A percentile compares a stretch with the other conserved stretches of the same genome.
These are phyloP conservation scores for Vaccinium corymbosum DNA, from an alignment of 148 eudicot genomes.

Conservation along the genomic window DNA sequence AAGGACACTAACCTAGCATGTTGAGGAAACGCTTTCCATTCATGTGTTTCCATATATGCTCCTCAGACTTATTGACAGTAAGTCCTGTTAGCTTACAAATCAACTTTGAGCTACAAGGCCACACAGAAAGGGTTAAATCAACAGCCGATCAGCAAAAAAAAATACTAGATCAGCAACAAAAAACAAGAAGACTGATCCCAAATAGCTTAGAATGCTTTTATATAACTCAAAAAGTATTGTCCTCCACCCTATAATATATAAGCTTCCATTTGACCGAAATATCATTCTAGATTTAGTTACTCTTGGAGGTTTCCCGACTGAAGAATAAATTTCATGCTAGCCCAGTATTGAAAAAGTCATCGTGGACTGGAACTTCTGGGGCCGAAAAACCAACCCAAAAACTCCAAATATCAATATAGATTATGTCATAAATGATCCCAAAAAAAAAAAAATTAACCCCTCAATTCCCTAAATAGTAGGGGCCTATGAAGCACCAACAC, in stretches of 20 bases:
- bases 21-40: constrained; percentile 77
- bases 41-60: constrained; percentile 99
- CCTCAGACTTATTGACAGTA: constrained; percentile 75
- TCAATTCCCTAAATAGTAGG: background rate
- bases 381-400: background rate
- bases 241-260: background rate
- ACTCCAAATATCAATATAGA: background rate
- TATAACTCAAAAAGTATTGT: background rate
- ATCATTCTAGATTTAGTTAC: background rate
- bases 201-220: background rate
- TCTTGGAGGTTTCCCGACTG: background rate
- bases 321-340: background rate
- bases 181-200: background rate
- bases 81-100: constrained; percentile 79
- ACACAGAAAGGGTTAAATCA: constrained; percentile 15
- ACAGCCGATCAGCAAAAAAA: background rate
- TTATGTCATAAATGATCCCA: background rate
- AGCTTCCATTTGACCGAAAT: background rate
- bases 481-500: too few relatives aligned
- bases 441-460: background rate
- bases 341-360: background rate
- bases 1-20: constrained; percentile 62
- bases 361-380: background rate
- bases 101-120: constrained; percentile 58
- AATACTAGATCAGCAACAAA: background rate